Percentiles rank a stretch among this genome's conserved stretches.
These are phyloP conservation scores for Pleochaeta shiraiana DNA, from an alignment of 2,329 filamentous ascomycete species.

Conservation along the genomic window DNA sequence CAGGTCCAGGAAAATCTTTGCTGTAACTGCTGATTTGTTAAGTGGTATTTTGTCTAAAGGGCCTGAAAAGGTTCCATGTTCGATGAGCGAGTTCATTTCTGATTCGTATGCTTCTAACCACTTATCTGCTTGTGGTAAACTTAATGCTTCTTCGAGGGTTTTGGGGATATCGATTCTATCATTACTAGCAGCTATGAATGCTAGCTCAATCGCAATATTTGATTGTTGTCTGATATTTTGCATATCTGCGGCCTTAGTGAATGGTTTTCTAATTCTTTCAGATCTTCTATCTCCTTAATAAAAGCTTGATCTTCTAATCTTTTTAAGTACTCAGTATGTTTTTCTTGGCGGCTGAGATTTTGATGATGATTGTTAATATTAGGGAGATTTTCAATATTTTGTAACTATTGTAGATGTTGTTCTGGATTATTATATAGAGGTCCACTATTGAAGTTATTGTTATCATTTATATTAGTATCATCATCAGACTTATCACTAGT, in stretches of 20 bases:
- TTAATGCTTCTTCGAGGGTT: too few species aligned
- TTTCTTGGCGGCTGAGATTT: not conserved
- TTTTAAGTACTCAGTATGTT: too few species aligned
- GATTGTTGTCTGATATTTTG: not conserved
- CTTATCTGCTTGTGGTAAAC: not conserved
- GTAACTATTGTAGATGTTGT: not conserved
- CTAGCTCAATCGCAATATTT: not conserved
- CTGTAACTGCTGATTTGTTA: not conserved
- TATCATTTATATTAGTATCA: not conserved
- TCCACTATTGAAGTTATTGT: not conserved
- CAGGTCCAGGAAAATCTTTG: not conserved
- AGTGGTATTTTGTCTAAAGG: not conserved
- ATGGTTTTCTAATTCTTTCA: not conserved
- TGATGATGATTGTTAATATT: not conserved
- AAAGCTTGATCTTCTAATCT: too few species aligned
- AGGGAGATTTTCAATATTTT: not conserved
- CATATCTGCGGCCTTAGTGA: not conserved
- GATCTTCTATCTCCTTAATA: not conserved
- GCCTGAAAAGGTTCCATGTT: not conserved
- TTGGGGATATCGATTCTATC: not conserved
- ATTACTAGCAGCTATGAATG: not conserved
- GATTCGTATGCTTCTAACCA: not conserved
- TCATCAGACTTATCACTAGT: not conserved
- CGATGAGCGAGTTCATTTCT: not conserved
- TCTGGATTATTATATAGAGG: not conserved